Base-by-base conservation (phyloP, 2,329 filamentous ascomycete species). In the Aspergillus caelatus region DNA sequence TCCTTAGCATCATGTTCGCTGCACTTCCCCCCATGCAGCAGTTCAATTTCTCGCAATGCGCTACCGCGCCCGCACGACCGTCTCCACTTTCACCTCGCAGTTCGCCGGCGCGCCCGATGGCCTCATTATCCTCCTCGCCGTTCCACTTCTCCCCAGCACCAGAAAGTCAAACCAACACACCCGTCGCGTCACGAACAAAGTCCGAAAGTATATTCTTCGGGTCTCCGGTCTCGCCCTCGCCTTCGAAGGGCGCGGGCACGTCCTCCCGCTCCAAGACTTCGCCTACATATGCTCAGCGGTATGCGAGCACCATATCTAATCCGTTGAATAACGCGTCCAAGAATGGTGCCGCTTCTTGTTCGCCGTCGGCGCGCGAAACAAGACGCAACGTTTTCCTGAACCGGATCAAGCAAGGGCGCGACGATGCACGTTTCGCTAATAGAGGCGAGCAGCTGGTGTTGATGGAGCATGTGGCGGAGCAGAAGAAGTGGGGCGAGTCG, bases 391-490 rank as follows among this genome's bases (percentile, higher is more conserved):
- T 74, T 52, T 82, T 82, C 60, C 67, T 81, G 3, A 81, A 80
- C 65, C 75, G 77, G 26, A 73, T 82, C 21, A 77, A 75, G 56
- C 71, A 70, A n/a, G 75, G 76, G 48, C 77, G 80, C 34, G 78
- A 81, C 16, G 69, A 72, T 41, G 74, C 71, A 0, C 74, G 77
- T 9, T 79, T 78, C 60, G 75, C 79, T 64, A 72, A 71, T 66
- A 78, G 73, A 66, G 79, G 75, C 67, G 83, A 76, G 70, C 80
- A 75, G 74, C 75, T 78, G 63, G 77, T 75, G 73, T 78, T 71
- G 67, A 78, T 75, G 77, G 81, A 82, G 64, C 75, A 75, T 70
- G 68, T 77, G 61, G 74, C 71, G 60, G 78, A 76, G 68, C 72
- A 75, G 70, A 74, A 72, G 65, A 66, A 67, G 57, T 81, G 80